A percentile compares a stretch with the other conserved stretches of the same genome.
Conservation (phyloP, 2,329 filamentous ascomycete species). For the Sporothrix brunneoviolacea region DNA sequence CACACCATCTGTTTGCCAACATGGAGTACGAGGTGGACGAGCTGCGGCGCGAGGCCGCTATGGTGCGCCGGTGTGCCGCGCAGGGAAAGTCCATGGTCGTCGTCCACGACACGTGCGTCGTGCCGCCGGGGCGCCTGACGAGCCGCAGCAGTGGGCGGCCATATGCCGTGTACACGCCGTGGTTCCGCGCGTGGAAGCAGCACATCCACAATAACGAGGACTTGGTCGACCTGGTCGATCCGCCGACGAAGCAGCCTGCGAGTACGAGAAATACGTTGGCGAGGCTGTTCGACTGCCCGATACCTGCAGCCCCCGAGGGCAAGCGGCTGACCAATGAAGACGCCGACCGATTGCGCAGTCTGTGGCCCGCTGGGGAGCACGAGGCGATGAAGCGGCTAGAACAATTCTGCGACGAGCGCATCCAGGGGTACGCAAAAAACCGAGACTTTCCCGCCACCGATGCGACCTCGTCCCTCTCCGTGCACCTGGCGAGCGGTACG, state of each 20-base stretch:
- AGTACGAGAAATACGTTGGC: constrained; percentile 37
- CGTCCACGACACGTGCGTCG: constrained; percentile 75
- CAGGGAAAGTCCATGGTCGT: constrained; percentile 63
- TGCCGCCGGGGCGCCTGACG: constrained; percentile 62
- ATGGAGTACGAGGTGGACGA: constrained; percentile 92
- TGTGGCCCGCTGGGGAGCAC: constrained; percentile 51
- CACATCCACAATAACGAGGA: constrained; percentile 65
- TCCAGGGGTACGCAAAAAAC: constrained; percentile 19
- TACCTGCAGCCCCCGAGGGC: constrained; percentile 56
- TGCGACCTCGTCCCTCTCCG: constrained; percentile 62
- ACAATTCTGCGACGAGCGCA: constrained; percentile 53
- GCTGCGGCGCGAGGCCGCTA: constrained; percentile 67
- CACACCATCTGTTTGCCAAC: constrained; percentile 71
- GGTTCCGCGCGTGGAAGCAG: constrained; percentile 70
- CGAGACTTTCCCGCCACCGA: constrained; percentile 60
- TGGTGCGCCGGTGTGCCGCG: constrained; percentile 44
- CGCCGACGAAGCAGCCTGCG: constrained; percentile 49
- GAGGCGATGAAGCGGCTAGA: constrained; percentile 59
- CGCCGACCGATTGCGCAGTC: constrained; percentile 44
- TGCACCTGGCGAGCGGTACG: constrained; percentile 62
- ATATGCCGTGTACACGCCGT: constrained; percentile 79
- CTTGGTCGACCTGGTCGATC: constrained; percentile 54
- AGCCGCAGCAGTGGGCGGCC: constrained; percentile 67
- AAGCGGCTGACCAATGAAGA: constrained; percentile 57
- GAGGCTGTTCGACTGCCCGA: constrained; percentile 50